Base-by-base conservation (phyloP, 129 eudicot species). In the Flaveria brownii region DNA sequence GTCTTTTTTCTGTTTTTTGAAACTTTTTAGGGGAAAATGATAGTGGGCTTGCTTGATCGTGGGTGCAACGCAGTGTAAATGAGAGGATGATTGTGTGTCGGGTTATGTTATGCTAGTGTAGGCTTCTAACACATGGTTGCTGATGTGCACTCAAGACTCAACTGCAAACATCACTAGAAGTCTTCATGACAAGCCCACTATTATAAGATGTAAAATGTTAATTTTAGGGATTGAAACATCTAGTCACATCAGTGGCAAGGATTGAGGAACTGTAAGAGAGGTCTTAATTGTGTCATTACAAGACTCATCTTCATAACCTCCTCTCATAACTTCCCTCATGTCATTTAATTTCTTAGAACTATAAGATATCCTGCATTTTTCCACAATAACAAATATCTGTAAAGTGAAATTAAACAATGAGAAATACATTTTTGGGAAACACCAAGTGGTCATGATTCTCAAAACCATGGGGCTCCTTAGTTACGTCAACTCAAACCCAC, bases 141-240 rank as follows among this genome's bases (percentile, higher is more conserved):
- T 60, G 9, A 25, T 23, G 67, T 26, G 10, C 41, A 8, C 3
- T 5, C 12, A 47, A 47, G 5, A 8, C 3, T 5, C 12, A 47
- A 47, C 16, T 11, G 52, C 13, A 47, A 47, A 3, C 36, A 30
- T 30, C 36, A 30, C 36, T 30, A 30, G 36, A 30, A 3, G 36
- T 4, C 36, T 30, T 30, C 36, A 30, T 30, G 4, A 30, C 36
- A 3, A 30, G 36, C 36, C 36, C 36, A 30, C 36, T 30, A 30
- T 30, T 5, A 30, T 30, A 30, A 30, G 4, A 30, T 76, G 79
- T 85, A 86, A 39, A 20, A 50, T 50, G 56, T 50, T 50, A 50
- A 15, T 50, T 3, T 14, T 50, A 50, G 56, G 56, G 56, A 50
- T 50, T 13, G 18, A 13, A 50, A 15, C 15, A 13, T 50, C 14